These are phyloP conservation scores for Pouteria campechiana DNA, from an alignment of 179 eudicot species.

Conservation along the genomic window DNA sequence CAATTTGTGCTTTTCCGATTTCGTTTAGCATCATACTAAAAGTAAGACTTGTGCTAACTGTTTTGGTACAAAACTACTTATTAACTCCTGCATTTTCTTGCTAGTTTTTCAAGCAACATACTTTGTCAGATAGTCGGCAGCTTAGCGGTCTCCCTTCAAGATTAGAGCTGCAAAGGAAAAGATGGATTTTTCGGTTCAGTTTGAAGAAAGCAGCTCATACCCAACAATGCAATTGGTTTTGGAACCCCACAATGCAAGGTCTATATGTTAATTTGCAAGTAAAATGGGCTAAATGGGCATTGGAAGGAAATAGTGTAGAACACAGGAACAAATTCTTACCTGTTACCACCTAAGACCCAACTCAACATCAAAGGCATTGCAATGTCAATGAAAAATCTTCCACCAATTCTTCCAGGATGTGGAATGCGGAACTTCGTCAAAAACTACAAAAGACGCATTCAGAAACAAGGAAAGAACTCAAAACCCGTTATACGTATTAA, in stretches of 20 bases:
- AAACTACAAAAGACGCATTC: conserved; percentile 73
- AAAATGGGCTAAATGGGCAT: too few relatives aligned
- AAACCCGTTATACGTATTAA: too few relatives aligned
- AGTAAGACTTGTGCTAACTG: too few relatives aligned
- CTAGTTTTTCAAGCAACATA: too few relatives aligned
- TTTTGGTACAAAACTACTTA: too few relatives aligned
- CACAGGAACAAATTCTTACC: conserved; percentile 29
- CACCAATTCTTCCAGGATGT: conserved; percentile 96
- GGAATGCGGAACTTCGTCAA: conserved; percentile 80
- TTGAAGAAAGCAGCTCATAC: not conserved
- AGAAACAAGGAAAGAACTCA: too few relatives aligned
- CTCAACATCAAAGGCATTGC: conserved; percentile 89
- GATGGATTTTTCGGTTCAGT: conserved; percentile 1
- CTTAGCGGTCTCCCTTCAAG: conserved; percentile 71
- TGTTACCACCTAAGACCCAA: conserved; percentile 95
- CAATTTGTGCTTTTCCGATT: too few relatives aligned
- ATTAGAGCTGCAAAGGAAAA: conserved; percentile 42
- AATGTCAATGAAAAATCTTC: conserved; percentile 64
- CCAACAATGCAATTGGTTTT: too few relatives aligned
- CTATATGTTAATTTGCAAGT: too few relatives aligned
- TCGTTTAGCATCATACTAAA: too few relatives aligned
- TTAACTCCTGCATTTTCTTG: too few relatives aligned
- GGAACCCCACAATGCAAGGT: too few relatives aligned
- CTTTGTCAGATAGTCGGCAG: conserved; percentile 83
- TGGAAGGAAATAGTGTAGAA: not conserved